Base-by-base conservation (phyloP, 2,329 filamentous ascomycete species). In the Diaporthe batatas region DNA sequence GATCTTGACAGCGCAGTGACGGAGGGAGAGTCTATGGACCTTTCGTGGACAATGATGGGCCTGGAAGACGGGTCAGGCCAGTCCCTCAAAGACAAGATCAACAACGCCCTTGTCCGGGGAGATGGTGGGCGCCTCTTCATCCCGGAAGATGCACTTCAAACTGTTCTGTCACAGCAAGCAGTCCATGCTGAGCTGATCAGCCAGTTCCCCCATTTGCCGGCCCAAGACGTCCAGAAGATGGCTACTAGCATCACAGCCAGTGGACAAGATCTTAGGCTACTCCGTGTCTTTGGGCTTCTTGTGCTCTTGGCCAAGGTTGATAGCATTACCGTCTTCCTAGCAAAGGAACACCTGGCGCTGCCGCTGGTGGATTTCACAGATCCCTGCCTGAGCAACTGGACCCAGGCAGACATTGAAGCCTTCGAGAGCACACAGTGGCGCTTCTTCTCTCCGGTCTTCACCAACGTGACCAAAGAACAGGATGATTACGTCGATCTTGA, bases 391-490 rank as follows among this genome's bases (percentile, higher is more conserved):
- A 29, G 42, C 14, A 54, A 65, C 25, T 75, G 74, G 74, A 6
- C 72, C 8, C 72, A 57, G n/a, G 23, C 32, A 29, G 64, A 75
- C 10, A 51, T 75, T 16, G 64, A 70, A 32, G 49, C 49, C 12
- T 72, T 74, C 44, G 74, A 75, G 16, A 73, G 36, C 34, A 29
- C 69, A 49, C 74, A 75, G 36, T 75, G 74, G 74, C 72, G 68
- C 29, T 62, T 75, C 25, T 58, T 73, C 23, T 69, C 69, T 1
- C 74, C 74, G 10, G 51, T 74, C 57, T 75, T 75, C 47, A 69
- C 58, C n/a, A 53, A 73, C 16, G 64, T 68, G n/a, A 44, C 67
- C 21, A 62, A 73, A n/a, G 21, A 72, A 51, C 67, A 70, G 39
- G 68, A 69, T 12, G 39, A 68, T 8, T 72, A 68, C 29, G 34